phyloP scores from a whole-genome alignment of 495 filamentous ascomycete genomes.

The Extremus antarcticus region DNA sequence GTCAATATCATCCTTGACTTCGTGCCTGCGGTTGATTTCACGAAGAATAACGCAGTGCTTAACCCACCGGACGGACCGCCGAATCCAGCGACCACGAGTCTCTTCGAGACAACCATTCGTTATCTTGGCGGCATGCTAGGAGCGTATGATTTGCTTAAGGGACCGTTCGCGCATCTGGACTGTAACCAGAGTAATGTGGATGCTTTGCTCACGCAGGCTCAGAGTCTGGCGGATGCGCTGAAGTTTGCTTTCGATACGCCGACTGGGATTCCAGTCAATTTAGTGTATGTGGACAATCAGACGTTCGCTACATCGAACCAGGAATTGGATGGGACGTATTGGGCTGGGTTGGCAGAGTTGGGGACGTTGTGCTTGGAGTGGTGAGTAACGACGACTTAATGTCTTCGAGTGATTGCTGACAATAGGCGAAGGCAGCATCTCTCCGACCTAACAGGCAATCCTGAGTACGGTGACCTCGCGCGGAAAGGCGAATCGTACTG shows the following conservation, averaged over 20 bases:
- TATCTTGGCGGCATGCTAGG: conserved; percentile 75
- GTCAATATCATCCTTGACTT: neutral
- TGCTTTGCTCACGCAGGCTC: neutral
- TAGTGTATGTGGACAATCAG: neutral
- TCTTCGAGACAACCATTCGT: conserved; percentile 82
- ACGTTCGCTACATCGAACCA: neutral
- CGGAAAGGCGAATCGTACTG: conserved; percentile 3
- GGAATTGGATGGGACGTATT: neutral
- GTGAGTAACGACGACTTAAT: neutral
- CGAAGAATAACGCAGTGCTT: neutral
- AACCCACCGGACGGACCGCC: neutral
- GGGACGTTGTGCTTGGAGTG: neutral
- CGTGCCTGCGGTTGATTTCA: neutral
- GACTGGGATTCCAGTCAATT: neutral
- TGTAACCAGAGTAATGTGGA: neutral
- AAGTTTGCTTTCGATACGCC: neutral
- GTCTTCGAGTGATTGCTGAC: conserved; percentile 6
- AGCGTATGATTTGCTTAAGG: conserved; percentile 56
- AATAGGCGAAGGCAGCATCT: neutral
- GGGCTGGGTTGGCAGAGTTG: neutral
- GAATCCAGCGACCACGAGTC: conserved; percentile 31
- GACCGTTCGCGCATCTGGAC: neutral
- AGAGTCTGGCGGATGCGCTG: neutral
- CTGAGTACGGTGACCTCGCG: conserved; percentile 1
- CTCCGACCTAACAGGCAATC: conserved; percentile 4